These are phyloP conservation scores for Penicillium freii DNA, from an alignment of 2,329 filamentous ascomycete species.

Conservation along the genomic window DNA sequence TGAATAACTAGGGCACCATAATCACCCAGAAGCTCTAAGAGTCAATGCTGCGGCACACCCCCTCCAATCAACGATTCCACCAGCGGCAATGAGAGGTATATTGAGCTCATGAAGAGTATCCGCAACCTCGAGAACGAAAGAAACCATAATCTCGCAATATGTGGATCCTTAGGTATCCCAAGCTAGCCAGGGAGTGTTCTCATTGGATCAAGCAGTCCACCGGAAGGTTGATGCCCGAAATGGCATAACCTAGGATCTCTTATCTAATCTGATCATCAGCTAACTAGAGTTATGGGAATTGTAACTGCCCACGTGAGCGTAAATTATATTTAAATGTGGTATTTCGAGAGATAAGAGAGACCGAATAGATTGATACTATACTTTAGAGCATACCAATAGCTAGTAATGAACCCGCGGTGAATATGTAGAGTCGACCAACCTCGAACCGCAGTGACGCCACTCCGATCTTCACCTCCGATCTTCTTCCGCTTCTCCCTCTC, in stretches of 20 bases:
- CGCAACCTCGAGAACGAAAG: slow-evolving; percentile 8
- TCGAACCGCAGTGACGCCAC: slow-evolving; percentile 7
- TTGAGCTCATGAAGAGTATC: slow-evolving; percentile 10
- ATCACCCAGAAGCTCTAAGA: slow-evolving; percentile 43
- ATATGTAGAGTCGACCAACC: neutral
- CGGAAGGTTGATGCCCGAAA: slow-evolving; percentile 1
- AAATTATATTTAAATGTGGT: neutral
- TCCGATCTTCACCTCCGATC: slow-evolving; percentile 1
- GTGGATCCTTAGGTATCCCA: slow-evolving; percentile 9
- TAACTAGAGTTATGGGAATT: neutral
- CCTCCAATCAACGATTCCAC: slow-evolving; percentile 51
- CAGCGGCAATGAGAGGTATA: too few species aligned
- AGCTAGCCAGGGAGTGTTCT: neutral
- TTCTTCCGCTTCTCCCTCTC: neutral
- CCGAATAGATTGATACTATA: too few species aligned
- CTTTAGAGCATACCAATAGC: neutral
- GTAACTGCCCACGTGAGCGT: neutral
- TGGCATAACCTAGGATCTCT: neutral
- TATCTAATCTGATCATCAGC: slow-evolving; percentile 28
- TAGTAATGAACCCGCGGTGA: neutral
- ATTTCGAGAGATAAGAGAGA: neutral
- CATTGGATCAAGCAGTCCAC: neutral
- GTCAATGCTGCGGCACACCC: slow-evolving; percentile 20
- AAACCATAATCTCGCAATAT: slow-evolving; percentile 10
- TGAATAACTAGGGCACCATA: slow-evolving; percentile 62